Evolutionary conservation across 495 filamentous ascomycete species (phyloP).

Genomic region (Podospora tetraspora): DNA sequence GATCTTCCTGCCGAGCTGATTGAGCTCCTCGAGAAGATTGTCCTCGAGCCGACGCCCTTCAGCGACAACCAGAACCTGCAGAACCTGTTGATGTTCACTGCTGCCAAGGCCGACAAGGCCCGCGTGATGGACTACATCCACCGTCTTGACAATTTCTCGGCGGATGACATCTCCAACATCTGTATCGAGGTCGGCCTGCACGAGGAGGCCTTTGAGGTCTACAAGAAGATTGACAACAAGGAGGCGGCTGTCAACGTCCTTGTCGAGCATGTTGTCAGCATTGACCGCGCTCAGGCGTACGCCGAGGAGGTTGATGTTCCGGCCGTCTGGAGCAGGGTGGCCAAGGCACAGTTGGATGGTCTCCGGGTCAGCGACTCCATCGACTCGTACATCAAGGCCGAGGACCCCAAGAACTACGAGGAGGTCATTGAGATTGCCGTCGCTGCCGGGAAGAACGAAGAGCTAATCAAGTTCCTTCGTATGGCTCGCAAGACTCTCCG

Average conservation of each 20-base stretch:
- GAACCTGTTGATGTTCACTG: constrained; percentile 94
- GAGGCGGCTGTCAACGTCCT: constrained; percentile 83
- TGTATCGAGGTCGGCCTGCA: constrained; percentile 92
- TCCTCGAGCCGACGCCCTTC: constrained; percentile 93
- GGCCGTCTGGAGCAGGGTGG: constrained; percentile 98
- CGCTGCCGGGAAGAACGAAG: constrained; percentile 95
- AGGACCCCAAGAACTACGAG: constrained; percentile 84
- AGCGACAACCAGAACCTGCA: constrained; percentile 95
- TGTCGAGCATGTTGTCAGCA: constrained; percentile 95
- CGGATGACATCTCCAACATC: constrained; percentile 86
- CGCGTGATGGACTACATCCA: constrained; percentile 97
- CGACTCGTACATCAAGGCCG: constrained; percentile 93
- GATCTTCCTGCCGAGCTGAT: constrained; percentile 94
- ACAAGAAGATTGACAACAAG: constrained; percentile 94
- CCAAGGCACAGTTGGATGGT: constrained; percentile 96
- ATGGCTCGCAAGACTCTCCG: constrained; percentile 97
- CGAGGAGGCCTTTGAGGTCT: constrained; percentile 97
- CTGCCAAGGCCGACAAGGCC: constrained; percentile 91
- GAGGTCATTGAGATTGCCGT: constrained; percentile 97
- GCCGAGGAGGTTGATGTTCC: constrained; percentile 92
- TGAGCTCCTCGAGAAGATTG: constrained; percentile 98
- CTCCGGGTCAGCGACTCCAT: constrained; percentile 89
- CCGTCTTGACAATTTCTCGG: constrained; percentile 78
- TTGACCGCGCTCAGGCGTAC: constrained; percentile 94
- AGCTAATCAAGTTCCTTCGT: constrained; percentile 91